Conservation (phyloP, 2,329 filamentous ascomycete species). For the Penicillium vulpinum region DNA sequence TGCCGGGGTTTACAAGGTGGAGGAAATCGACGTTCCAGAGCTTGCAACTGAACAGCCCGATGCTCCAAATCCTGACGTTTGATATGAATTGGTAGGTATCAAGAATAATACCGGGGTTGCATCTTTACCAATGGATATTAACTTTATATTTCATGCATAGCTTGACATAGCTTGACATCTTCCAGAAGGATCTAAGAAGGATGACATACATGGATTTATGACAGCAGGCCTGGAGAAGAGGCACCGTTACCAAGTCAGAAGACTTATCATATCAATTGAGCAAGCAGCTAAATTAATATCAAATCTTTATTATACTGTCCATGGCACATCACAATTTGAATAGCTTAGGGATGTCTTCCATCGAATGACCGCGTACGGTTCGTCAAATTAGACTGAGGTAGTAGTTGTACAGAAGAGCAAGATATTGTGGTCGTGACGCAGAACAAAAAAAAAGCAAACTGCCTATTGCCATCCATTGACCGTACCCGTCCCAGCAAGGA, state of each 20-base stretch:
- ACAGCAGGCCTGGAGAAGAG: not conserved
- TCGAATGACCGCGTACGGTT: not conserved
- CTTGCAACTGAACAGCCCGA: not conserved
- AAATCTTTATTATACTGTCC: not conserved
- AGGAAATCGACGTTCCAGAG: not conserved
- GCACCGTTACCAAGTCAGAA: not conserved
- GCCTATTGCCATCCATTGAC: conserved; percentile 44
- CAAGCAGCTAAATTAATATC: not conserved
- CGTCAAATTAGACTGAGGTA: conserved; percentile 8
- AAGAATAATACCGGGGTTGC: not conserved
- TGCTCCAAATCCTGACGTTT: not conserved
- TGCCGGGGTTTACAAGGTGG: not conserved
- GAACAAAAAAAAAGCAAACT: conserved; percentile 6
- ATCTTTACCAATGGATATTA: not conserved
- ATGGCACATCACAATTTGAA: not conserved
- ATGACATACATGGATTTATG: not conserved
- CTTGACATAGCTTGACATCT: not conserved
- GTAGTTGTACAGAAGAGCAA: conserved; percentile 10
- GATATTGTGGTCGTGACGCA: conserved; percentile 7
- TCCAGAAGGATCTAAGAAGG: not conserved
- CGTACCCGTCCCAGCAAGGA: conserved; percentile 44
- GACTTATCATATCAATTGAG: not conserved
- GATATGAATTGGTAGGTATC: not conserved
- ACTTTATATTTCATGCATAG: not conserved
- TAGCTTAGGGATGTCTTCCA: not conserved